Percentiles rank a stretch among this genome's conserved stretches.
These are phyloP conservation scores for Termitomyces sp. DNA, from an alignment of 768 basidiomycete genomes.

Conservation along the genomic window DNA sequence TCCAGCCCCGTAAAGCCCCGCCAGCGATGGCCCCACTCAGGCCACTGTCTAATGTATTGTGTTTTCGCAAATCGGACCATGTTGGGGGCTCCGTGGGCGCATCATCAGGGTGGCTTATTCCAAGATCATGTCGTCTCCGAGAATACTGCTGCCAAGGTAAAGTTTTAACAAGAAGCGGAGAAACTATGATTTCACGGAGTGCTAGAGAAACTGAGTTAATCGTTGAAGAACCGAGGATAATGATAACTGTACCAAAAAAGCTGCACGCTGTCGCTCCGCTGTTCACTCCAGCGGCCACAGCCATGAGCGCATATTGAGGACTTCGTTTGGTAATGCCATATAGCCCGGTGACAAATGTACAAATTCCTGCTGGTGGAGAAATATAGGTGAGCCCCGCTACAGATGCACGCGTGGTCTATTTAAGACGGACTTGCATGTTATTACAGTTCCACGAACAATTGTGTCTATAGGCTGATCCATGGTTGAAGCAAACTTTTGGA, in stretches of 20 bases:
- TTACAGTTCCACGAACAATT: constrained; percentile 51
- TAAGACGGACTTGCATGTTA: constrained; percentile 80
- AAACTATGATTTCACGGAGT: constrained; percentile 70
- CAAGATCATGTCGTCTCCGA: constrained; percentile 30
- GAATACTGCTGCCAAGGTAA: constrained; percentile 45
- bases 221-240: neutral
- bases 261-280: constrained; percentile 64
- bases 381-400: constrained; percentile 21
- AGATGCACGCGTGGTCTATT: constrained; percentile 12
- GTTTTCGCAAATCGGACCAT: constrained; percentile 50
- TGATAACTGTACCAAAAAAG: constrained; percentile 65
- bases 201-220: constrained; percentile 33
- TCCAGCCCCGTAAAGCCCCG: constrained; percentile 47
- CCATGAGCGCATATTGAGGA: constrained; percentile 40
- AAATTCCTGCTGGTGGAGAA: constrained; percentile 44
- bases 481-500: constrained; percentile 2
- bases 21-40: constrained; percentile 69
- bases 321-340: constrained; percentile 42
- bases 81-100: constrained; percentile 20
- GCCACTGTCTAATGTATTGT: constrained; percentile 65
- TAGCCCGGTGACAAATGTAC: constrained; percentile 44
- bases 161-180: constrained; percentile 49
- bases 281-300: constrained; percentile 63
- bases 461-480: constrained; percentile 33
- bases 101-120: constrained; percentile 12